These are phyloP conservation scores for Cystobasidium slooffiae DNA, from an alignment of 1,284 basidiomycete genomes.

Conservation along the genomic window DNA sequence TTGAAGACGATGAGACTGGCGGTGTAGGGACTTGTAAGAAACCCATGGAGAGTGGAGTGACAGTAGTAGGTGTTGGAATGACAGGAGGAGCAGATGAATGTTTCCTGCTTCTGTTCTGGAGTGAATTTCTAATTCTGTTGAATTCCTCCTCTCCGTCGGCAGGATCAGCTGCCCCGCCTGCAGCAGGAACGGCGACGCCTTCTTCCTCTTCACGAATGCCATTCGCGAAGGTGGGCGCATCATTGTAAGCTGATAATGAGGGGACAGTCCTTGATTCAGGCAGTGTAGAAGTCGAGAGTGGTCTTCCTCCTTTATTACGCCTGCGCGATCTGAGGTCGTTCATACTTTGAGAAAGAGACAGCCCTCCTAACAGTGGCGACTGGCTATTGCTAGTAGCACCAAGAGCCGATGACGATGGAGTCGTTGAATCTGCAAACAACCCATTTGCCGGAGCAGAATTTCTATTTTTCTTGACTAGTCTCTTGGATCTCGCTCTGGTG, in stretches of 20 bases:
- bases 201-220: not conserved
- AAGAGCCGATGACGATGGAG: not conserved
- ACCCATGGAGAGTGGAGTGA: not conserved
- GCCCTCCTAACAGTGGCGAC: not conserved
- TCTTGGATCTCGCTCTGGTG: not conserved
- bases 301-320: no score
- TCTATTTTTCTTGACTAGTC: slow-evolving; percentile 4
- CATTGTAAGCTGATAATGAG: no score
- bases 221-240: not conserved
- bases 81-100: slow-evolving; percentile 6
- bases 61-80: slow-evolving; percentile 6
- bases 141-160: not conserved
- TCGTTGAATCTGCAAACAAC: not conserved
- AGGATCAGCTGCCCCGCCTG: not conserved
- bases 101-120: not conserved
- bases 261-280: no score
- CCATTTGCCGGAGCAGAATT: not conserved
- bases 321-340: no score
- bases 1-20: not conserved
- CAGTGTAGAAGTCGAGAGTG: no score
- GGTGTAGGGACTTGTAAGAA: slow-evolving; percentile 18
- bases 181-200: not conserved
- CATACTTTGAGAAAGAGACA: no score
- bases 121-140: not conserved
- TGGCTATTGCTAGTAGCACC: not conserved